Percentiles rank a stretch among this genome's conserved stretches.
Evolutionary conservation across 2,329 filamentous ascomycete genomes (phyloP).

Genomic region (Neofusicoccum ribis): DNA sequence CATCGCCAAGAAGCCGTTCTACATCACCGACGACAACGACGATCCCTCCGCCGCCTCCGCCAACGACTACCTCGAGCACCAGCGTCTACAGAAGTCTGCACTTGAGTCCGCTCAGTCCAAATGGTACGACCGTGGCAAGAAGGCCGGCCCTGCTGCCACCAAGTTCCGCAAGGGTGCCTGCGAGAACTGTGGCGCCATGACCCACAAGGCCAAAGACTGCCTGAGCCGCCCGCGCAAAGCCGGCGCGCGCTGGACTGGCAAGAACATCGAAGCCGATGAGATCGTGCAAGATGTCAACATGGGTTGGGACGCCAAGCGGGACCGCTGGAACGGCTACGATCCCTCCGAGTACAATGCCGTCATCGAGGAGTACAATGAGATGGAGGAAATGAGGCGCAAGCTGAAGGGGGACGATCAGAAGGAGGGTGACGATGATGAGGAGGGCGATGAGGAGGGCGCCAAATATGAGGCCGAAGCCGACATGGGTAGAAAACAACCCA

Average conservation of each 20-base stretch:
- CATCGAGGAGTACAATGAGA: constrained; percentile 84
- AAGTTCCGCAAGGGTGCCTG: constrained; percentile 98
- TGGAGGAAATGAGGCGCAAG: constrained; percentile 71
- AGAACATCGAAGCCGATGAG: constrained; percentile 92
- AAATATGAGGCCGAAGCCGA: constrained; percentile 92
- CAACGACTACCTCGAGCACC: constrained; percentile 93
- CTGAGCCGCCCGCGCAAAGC: constrained; percentile 83
- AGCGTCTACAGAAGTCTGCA: constrained; percentile 73
- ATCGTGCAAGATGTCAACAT: constrained; percentile 79
- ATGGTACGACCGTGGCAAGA: constrained; percentile 93
- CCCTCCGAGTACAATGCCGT: constrained; percentile 80
- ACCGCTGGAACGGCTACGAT: constrained; percentile 98
- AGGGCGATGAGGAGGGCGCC: constrained; percentile 56
- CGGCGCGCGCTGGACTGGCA: constrained; percentile 89
- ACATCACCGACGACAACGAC: constrained; percentile 80
- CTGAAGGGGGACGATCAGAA: constrained; percentile 41
- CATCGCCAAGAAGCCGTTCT: constrained; percentile 98
- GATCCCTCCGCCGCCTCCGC: constrained; percentile 60
- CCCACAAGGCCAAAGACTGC: constrained; percentile 93
- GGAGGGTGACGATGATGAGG: constrained; percentile 45
- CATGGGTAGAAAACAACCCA: constrained; percentile 92
- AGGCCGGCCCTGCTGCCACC: constrained; percentile 81
- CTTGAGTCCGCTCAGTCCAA: constrained; percentile 59
- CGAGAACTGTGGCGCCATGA: constrained; percentile 97
- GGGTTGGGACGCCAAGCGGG: constrained; percentile 95